Evolutionary conservation across 768 basidiomycete genomes (phyloP).

Genomic region (Boletus sensibilis): DNA sequence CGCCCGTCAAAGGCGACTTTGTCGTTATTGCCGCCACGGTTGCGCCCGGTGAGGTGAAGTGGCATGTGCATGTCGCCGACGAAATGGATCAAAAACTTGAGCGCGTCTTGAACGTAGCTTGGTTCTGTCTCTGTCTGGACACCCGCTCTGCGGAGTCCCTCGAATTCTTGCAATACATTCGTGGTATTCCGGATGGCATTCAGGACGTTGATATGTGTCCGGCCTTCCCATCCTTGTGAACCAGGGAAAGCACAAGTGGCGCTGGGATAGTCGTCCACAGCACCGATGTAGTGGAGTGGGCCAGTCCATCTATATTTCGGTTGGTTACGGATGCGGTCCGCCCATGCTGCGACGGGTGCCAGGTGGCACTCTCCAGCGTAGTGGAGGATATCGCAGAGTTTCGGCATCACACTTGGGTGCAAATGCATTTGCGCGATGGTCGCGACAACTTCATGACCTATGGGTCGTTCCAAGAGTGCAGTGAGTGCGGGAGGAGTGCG

Average conservation of each 20-base stretch:
- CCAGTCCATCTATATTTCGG: conserved; percentile 68
- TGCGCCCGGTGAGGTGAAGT: conserved; percentile 83
- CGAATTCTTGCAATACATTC: conserved; percentile 52
- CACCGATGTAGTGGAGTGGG: conserved; percentile 73
- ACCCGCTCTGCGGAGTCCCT: conserved; percentile 16
- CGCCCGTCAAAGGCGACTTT: conserved; percentile 74
- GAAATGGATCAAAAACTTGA: conserved; percentile 93
- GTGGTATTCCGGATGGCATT: conserved; percentile 79
- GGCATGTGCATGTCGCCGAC: conserved; percentile 94
- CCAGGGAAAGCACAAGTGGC: conserved; percentile 79
- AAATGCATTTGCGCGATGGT: conserved; percentile 94
- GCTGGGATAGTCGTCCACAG: conserved; percentile 73
- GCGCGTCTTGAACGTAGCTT: conserved; percentile 64
- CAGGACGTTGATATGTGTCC: conserved; percentile 61
- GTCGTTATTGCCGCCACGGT: conserved; percentile 83
- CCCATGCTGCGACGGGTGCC: conserved; percentile 85
- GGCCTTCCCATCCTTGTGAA: conserved; percentile 66
- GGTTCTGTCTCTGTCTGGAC: conserved; percentile 17
- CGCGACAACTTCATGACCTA: conserved; percentile 89
- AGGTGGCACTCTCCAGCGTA: conserved; percentile 63
- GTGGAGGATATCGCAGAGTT: conserved; percentile 69
- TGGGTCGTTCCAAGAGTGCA: not conserved
- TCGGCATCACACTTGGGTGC: conserved; percentile 64
- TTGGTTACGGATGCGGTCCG: conserved; percentile 60
- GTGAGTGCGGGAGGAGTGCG: not conserved